Evolutionary conservation across 345 rosid species (phyloP).

Genomic region (Litchi chinensis): DNA sequence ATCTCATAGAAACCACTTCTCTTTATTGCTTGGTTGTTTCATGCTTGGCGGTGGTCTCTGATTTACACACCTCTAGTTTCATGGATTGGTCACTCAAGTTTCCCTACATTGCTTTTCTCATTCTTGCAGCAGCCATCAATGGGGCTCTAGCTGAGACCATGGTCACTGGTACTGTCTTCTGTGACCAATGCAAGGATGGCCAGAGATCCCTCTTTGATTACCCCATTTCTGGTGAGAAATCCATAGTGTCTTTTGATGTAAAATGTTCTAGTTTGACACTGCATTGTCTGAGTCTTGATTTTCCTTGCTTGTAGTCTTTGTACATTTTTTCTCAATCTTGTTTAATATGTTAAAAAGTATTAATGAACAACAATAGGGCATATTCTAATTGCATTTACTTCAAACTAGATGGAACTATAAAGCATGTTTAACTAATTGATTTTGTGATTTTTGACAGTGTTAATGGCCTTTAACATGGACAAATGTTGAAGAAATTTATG

Average conservation of each 20-base stretch:
- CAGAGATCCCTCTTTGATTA: constrained; percentile 70
- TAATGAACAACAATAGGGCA: neutral
- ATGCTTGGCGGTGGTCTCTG: neutral
- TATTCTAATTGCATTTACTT: neutral
- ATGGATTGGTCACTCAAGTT: constrained; percentile 49
- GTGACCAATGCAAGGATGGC: constrained; percentile 96
- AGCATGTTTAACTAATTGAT: neutral
- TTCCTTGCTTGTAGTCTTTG: neutral
- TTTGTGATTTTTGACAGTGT: neutral
- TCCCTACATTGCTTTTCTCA: constrained; percentile 41
- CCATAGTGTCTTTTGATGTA: neutral
- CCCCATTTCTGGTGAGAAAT: constrained; percentile 57
- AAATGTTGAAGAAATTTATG: neutral
- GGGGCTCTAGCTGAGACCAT: constrained; percentile 54
- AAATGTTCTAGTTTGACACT: neutral
- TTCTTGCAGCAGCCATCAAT: constrained; percentile 52
- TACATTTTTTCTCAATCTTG: too few relatives aligned
- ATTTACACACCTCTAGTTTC: constrained; percentile 10
- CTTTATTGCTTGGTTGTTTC: neutral
- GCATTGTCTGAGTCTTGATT: neutral
- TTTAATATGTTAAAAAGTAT: too few relatives aligned
- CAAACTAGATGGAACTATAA: neutral
- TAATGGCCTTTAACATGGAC: too few relatives aligned
- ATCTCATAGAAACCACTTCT: neutral
- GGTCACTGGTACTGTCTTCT: constrained; percentile 75